Conservation (phyloP, 2,329 filamentous ascomycete genomes). For the Amauroascus verrucosus region DNA sequence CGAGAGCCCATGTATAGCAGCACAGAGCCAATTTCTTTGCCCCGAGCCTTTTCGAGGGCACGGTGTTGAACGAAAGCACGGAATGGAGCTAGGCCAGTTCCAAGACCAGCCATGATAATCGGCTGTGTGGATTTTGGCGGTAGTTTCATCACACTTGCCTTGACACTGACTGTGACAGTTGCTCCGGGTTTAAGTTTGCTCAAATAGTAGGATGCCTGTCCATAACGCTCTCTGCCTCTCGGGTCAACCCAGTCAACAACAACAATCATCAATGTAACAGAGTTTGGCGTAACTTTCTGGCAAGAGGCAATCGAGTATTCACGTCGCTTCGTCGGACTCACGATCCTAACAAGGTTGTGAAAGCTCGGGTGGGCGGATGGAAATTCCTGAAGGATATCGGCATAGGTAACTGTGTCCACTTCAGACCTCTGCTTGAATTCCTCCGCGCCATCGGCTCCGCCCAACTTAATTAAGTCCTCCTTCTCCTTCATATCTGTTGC, state of each 20-base stretch:
- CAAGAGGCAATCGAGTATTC: slow-evolving; percentile 99
- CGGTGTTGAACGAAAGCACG: slow-evolving; percentile 97
- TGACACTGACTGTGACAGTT: slow-evolving; percentile 85
- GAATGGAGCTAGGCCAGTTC: slow-evolving; percentile 97
- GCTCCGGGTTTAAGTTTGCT: slow-evolving; percentile 63
- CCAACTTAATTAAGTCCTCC: slow-evolving; percentile 65
- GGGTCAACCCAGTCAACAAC: slow-evolving; percentile 93
- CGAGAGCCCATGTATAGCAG: slow-evolving; percentile 94
- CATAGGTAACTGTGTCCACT: slow-evolving; percentile 82
- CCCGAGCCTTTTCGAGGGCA: slow-evolving; percentile 94
- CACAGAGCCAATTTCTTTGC: slow-evolving; percentile 86
- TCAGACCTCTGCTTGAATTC: slow-evolving; percentile 91
- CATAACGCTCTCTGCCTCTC: slow-evolving; percentile 76
- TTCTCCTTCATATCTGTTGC: slow-evolving; percentile 74
- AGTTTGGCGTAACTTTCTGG: slow-evolving; percentile 81
- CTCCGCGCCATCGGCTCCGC: slow-evolving; percentile 64
- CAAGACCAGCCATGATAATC: slow-evolving; percentile 98
- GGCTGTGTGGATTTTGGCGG: slow-evolving; percentile 76
- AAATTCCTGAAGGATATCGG: slow-evolving; percentile 83
- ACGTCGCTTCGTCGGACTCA: slow-evolving; percentile 84
- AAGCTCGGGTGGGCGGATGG: slow-evolving; percentile 77
- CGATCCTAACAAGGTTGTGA: slow-evolving; percentile 78
- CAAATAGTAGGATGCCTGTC: slow-evolving; percentile 87
- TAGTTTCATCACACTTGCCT: slow-evolving; percentile 99
- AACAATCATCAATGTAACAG: slow-evolving; percentile 92